phyloP scores from a whole-genome alignment of 768 basidiomycete genomes.

The Exidia glandulosa region DNA sequence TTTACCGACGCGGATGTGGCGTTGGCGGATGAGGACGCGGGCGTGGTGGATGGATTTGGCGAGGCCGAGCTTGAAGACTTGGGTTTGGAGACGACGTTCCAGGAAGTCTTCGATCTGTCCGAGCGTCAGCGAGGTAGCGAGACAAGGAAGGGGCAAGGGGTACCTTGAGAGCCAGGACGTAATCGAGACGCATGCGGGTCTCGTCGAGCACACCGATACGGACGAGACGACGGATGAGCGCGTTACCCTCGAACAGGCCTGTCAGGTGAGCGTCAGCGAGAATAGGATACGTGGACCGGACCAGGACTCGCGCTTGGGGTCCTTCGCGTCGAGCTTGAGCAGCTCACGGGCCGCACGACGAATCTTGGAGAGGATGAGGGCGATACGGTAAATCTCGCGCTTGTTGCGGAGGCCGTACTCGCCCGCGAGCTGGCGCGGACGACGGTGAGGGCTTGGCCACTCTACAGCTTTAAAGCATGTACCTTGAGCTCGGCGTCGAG shows the following conservation, averaged over 20 bases:
- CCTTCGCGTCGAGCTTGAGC: slow-evolving; percentile 98
- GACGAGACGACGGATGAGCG: slow-evolving; percentile 90
- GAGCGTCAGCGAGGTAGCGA: neutral
- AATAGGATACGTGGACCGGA: neutral
- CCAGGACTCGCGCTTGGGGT: slow-evolving; percentile 66
- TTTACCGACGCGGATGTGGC: slow-evolving; percentile 98
- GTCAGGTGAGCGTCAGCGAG: slow-evolving; percentile 10
- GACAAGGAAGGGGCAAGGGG: neutral
- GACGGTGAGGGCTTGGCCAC: neutral
- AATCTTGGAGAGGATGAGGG: slow-evolving; percentile 96
- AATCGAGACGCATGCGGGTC: slow-evolving; percentile 98
- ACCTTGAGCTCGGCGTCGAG: slow-evolving; percentile 99
- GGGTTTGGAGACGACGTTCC: slow-evolving; percentile 96
- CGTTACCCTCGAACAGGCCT: slow-evolving; percentile 44
- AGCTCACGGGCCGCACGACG: slow-evolving; percentile 99
- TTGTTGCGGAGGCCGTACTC: slow-evolving; percentile 99
- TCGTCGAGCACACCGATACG: slow-evolving; percentile 99
- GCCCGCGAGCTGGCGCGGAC: slow-evolving; percentile 71
- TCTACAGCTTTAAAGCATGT: slow-evolving; percentile 7
- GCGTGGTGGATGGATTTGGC: slow-evolving; percentile 99
- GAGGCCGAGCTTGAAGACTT: slow-evolving; percentile 98
- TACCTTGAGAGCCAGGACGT: slow-evolving; percentile 89
- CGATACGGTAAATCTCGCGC: slow-evolving; percentile 99
- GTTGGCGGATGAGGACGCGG: slow-evolving; percentile 92
- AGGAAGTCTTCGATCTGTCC: slow-evolving; percentile 89